Conservation (phyloP, 2,329 filamentous ascomycete species). For the Aspergillus udagawae region DNA sequence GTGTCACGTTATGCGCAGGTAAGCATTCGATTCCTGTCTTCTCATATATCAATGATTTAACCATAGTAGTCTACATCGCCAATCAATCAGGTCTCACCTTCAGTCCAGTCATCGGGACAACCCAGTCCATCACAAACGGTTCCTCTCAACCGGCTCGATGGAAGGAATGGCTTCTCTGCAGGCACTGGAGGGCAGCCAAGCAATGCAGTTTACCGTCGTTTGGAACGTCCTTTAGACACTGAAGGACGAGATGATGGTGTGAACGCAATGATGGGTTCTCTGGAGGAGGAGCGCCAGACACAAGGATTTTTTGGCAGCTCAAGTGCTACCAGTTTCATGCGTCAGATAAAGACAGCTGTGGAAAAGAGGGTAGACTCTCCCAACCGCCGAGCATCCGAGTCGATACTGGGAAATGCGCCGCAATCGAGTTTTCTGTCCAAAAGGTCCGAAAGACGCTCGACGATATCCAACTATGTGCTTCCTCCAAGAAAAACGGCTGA, state of each 20-base stretch:
- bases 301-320: constrained; percentile 48
- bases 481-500: constrained; percentile 46
- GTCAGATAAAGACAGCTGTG: constrained; percentile 45
- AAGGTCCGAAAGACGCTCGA: constrained; percentile 8
- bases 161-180: not conserved
- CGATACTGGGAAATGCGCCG: constrained; percentile 8
- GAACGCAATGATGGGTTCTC: constrained; percentile 46
- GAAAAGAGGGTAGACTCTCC: constrained; percentile 28
- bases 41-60: not conserved
- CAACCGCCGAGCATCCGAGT: constrained; percentile 15
- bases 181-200: not conserved
- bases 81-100: not conserved
- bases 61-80: not conserved
- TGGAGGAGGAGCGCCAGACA: constrained; percentile 39
- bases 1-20: constrained; percentile 11
- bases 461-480: constrained; percentile 35
- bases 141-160: not conserved
- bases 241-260: constrained; percentile 25
- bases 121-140: not conserved
- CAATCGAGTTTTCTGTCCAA: constrained; percentile 19
- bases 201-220: not conserved
- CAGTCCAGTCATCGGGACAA: not conserved
- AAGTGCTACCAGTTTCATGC: constrained; percentile 46
- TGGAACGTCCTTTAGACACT: not conserved
- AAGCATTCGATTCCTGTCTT: not conserved